Base-by-base conservation (phyloP, 805 yeast species). In the Nakazawaea laoshanensis region DNA sequence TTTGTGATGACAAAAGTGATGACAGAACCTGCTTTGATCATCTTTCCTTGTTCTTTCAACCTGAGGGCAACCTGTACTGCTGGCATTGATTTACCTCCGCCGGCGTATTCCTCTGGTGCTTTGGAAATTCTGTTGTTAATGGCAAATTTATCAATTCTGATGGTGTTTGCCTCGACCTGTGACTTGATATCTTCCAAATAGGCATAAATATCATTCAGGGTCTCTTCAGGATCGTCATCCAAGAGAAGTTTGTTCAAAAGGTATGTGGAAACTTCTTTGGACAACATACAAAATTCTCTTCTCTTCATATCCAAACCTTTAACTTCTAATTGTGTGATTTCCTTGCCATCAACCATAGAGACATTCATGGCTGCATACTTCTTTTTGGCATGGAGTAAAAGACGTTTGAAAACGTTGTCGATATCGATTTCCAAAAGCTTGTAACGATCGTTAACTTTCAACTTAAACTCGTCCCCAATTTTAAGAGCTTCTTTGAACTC, bases 221-320 rank as follows among this genome's bases (percentile, higher is more conserved):
- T 86, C 19, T 74, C 76, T 45, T 85, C 89, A 1, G 87, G 76
- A 42, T 85, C 95, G 18, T 61, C 58, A 41, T 80, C 86, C 7
- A 82, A 70, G 14, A 89, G 63, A 27, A 89, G 61, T 42, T 79
- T 74, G 43, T 79, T 65, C 46, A 92, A 65, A 5, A 85, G 83
- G 53, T 67, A 77, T 6, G 76, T 73, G 1, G 96, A 86, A 5
- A 83, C 73, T 35, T 89, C 95, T 52, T 88, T 92, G 1, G 97
- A 85, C 31, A 92, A 59, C 31, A 87, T 94, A 61, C 96, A 86
- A 54, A 72, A 92, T 57, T 92, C 99, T 65, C 99, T 85, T 56
- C 98, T 87, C 50, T 74, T 77, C 94, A 92, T 79, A 63, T 92
- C 99, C 31, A 92, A 69, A 49, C 99, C 99, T 54, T 92, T 92